phyloP scores from a whole-genome alignment of 768 basidiomycete species.

The Phlebiopsis gigantea region DNA sequence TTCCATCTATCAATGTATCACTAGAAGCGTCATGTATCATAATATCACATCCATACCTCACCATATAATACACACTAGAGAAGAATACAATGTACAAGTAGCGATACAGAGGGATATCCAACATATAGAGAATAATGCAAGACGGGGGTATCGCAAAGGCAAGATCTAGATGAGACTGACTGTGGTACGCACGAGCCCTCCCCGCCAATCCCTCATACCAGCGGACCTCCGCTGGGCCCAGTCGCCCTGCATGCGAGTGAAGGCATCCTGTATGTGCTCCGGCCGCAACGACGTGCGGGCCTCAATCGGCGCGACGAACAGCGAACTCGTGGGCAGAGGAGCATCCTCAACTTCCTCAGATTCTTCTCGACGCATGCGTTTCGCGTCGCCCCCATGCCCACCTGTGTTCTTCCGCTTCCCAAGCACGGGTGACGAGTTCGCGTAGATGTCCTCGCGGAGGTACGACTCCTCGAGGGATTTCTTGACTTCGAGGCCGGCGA shows the following conservation, averaged over 20 bases:
- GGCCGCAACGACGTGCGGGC: constrained; percentile 73
- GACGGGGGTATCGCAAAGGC: no score
- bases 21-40: neutral
- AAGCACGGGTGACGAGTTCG: constrained; percentile 51
- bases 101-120: no score
- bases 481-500: constrained; percentile 83
- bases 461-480: constrained; percentile 70
- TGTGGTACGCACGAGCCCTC: constrained; percentile 73
- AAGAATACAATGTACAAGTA: no score
- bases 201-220: constrained; percentile 87
- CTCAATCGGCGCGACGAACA: constrained; percentile 81
- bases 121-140: no score
- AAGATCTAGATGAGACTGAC: constrained; percentile 83
- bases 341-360: constrained; percentile 57
- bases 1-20: neutral
- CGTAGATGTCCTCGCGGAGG: constrained; percentile 50
- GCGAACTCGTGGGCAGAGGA: constrained; percentile 58
- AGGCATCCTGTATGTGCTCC: constrained; percentile 89
- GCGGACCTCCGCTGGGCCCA: constrained; percentile 78
- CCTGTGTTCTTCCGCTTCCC: constrained; percentile 62
- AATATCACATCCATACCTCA: neutral
- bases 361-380: constrained; percentile 41
- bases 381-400: constrained; percentile 31
- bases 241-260: constrained; percentile 83
- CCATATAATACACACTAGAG: neutral